Conservation (phyloP, 176 grass and related monocot species). For the Oryza meridionalis region DNA sequence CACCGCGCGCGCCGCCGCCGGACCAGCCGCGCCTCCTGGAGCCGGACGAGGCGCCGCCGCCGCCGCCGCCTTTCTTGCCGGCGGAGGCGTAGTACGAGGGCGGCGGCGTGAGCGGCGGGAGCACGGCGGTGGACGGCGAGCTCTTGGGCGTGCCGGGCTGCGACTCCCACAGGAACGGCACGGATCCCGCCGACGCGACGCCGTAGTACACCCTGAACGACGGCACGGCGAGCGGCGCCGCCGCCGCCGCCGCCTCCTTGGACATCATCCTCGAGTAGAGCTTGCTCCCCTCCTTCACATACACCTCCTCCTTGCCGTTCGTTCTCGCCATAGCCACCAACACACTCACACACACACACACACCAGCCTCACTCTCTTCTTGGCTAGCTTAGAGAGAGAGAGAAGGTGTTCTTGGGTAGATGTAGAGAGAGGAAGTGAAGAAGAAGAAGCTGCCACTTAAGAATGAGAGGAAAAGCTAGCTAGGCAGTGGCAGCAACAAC, state of each 20-base stretch:
- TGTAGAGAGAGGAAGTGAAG: not conserved
- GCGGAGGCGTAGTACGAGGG: slow-evolving; percentile 51
- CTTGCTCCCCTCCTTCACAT: slow-evolving; percentile 37
- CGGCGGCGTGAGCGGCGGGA: slow-evolving; percentile 60
- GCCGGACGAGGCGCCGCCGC: not conserved
- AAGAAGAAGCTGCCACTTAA: slow-evolving; percentile 40
- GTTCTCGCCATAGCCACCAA: slow-evolving; percentile 40
- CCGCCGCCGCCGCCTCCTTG: slow-evolving; percentile 51
- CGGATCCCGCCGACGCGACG: slow-evolving; percentile 48
- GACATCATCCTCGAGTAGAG: slow-evolving; percentile 55
- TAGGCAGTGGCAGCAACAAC: slow-evolving; percentile 17
- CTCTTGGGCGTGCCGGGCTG: slow-evolving; percentile 63
- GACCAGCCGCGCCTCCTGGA: not conserved
- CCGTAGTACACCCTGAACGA: slow-evolving; percentile 70
- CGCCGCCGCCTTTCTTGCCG: not conserved
- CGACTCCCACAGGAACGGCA: slow-evolving; percentile 64
- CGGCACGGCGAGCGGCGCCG: slow-evolving; percentile 38
- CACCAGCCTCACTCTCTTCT: not conserved
- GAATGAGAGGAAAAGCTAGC: slow-evolving; percentile 16
- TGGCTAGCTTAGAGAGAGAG: not conserved
- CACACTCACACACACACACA: not conserved
- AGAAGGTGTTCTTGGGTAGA: not conserved
- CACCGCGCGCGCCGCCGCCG: not conserved
- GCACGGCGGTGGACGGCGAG: slow-evolving; percentile 26
- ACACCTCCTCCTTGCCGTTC: not conserved